Conservation (phyloP, 345 rosid species). For the Brassica cretica region DNA sequence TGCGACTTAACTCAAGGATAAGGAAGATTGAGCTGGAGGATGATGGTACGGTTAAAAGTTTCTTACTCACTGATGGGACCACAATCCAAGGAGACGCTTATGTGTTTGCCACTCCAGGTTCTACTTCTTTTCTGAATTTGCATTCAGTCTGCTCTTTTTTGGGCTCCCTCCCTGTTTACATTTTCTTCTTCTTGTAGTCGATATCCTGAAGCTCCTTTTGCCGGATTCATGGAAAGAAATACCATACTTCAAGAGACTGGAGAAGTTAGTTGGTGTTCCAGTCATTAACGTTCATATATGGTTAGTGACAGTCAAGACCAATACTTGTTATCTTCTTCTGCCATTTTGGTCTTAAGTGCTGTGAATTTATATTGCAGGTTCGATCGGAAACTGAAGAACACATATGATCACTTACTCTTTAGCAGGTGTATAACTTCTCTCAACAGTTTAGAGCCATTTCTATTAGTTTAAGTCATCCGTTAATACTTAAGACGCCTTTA, state of each 20-base stretch:
- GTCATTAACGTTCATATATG: conserved; percentile 94
- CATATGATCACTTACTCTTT: conserved; percentile 87
- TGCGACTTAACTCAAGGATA: conserved; percentile 73
- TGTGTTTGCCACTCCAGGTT: conserved; percentile 61
- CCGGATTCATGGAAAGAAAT: conserved; percentile 84
- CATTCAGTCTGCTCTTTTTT: not conserved
- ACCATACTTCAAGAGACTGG: conserved; percentile 78
- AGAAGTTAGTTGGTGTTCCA: conserved; percentile 94
- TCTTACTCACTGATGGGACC: conserved; percentile 64
- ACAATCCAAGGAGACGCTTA: conserved; percentile 78
- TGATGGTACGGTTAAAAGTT: conserved; percentile 78
- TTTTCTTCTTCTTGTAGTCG: conserved; percentile 49
- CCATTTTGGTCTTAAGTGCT: not conserved
- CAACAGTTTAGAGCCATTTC: not conserved
- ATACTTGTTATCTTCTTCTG: not conserved
- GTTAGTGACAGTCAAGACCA: conserved; percentile 50
- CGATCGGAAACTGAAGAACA: conserved; percentile 84
- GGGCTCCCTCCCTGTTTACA: not conserved
- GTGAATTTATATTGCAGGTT: conserved; percentile 58
- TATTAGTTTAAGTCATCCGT: not conserved
- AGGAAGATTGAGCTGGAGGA: conserved; percentile 74
- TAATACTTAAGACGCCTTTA: not conserved
- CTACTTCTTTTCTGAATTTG: not conserved
- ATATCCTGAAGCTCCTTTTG: conserved; percentile 80
- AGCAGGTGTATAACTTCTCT: conserved; percentile 62